phyloP scores from a whole-genome alignment of 2,329 filamentous ascomycete species.

The Tolypocladium cylindrosporum region DNA sequence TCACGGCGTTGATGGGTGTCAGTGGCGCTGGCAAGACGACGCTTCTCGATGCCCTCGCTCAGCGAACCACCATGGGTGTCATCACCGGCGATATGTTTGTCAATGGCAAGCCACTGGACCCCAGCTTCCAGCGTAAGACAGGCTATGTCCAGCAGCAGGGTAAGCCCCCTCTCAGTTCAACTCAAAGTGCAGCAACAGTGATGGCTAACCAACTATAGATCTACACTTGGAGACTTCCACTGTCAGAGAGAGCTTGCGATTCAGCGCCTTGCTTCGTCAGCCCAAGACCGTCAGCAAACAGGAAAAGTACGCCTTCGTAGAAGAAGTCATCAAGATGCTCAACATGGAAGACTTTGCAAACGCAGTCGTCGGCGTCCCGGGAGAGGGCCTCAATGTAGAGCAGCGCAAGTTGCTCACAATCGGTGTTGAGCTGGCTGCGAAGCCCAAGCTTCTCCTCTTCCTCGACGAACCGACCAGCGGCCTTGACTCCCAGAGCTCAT shows the following conservation, averaged over 20 bases:
- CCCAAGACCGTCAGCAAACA: constrained; percentile 39
- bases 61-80: constrained; percentile 49
- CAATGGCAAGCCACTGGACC: constrained; percentile 45
- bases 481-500: constrained; percentile 53
- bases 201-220: constrained; percentile 24
- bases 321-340: constrained; percentile 55
- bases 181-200: too few species aligned
- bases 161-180: constrained; percentile 7
- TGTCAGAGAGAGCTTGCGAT: constrained; percentile 42
- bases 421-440: constrained; percentile 47
- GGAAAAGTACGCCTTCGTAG: constrained; percentile 53
- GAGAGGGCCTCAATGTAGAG: constrained; percentile 50
- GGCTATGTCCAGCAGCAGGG: constrained; percentile 60
- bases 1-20: constrained; percentile 69
- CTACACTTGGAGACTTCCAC: constrained; percentile 45
- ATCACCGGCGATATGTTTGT: constrained; percentile 59
- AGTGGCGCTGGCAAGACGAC: constrained; percentile 36
- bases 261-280: constrained; percentile 49
- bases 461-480: constrained; percentile 53
- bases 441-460: constrained; percentile 49
- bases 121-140: constrained; percentile 53
- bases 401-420: constrained; percentile 54
- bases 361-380: constrained; percentile 53
- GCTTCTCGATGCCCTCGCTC: constrained; percentile 29
- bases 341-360: constrained; percentile 59